A percentile compares a stretch with the other conserved stretches of the same genome.
phyloP scores from a whole-genome alignment of 2,329 filamentous ascomycete species.

The Sporothrix curviconia region DNA sequence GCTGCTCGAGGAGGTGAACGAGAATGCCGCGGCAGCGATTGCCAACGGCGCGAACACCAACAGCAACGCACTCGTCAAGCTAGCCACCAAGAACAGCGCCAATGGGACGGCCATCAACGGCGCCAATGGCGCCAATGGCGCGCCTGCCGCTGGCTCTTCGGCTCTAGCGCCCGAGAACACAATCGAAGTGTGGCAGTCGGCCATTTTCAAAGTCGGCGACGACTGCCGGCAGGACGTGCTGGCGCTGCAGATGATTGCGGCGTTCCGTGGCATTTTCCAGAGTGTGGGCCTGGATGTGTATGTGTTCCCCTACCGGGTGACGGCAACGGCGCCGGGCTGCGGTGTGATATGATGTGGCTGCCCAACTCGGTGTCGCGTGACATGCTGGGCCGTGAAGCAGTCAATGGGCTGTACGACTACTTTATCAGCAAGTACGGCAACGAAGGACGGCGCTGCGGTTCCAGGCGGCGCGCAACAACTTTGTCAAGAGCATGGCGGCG shows the following conservation, averaged over 20 bases:
- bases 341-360: slow-evolving; percentile 96
- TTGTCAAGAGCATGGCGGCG: slow-evolving; percentile 98
- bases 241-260: slow-evolving; percentile 94
- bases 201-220: slow-evolving; percentile 99
- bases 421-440: slow-evolving; percentile 96
- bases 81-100: not conserved
- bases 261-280: slow-evolving; percentile 95
- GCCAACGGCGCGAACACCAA: slow-evolving; percentile 16
- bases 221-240: slow-evolving; percentile 97
- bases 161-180: slow-evolving; percentile 42
- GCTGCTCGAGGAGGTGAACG: slow-evolving; percentile 42
- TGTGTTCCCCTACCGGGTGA: slow-evolving; percentile 95
- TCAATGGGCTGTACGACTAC: slow-evolving; percentile 97
- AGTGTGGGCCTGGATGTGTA: slow-evolving; percentile 91
- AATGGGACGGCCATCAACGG: not conserved
- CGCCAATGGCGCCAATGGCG: not conserved
- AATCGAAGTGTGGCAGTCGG: slow-evolving; percentile 96
- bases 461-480: slow-evolving; percentile 91
- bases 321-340: slow-evolving; percentile 91
- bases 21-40: slow-evolving; percentile 23
- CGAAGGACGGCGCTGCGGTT: slow-evolving; percentile 89
- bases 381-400: slow-evolving; percentile 95
- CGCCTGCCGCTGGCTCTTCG: not conserved
- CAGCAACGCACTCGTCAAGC: slow-evolving; percentile 11
- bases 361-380: slow-evolving; percentile 97